Base-by-base conservation (phyloP, 192 early-diverging fungal genomes). In the Podochytrium sp. region DNA sequence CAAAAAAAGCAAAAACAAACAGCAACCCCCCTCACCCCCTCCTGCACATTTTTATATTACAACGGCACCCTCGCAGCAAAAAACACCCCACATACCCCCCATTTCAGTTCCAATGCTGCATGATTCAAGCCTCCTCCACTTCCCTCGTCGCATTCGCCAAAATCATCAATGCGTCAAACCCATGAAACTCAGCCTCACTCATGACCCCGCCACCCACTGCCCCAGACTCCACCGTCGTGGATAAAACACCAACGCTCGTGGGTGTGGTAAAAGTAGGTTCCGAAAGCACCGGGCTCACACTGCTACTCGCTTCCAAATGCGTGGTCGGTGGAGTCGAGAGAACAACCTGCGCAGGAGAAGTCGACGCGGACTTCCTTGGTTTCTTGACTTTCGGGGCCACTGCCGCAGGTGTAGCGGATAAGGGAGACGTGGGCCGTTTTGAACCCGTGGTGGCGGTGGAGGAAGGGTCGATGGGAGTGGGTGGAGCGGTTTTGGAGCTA, bases 81-180 rank as follows among this genome's bases (percentile, higher is more conserved):
- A n/a, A n/a, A n/a, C n/a, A n/a, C n/a, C n/a, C n/a, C n/a, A n/a
- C n/a, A n/a, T n/a, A n/a, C n/a, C n/a, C n/a, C n/a, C n/a, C n/a
- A n/a, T n/a, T n/a, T n/a, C n/a, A n/a, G n/a, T n/a, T n/a, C n/a
- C n/a, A n/a, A n/a, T n/a, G n/a, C n/a, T n/a, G n/a, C n/a, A n/a
- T n/a, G n/a, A n/a, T n/a, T n/a, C n/a, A 49, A 49, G 12, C 47
- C 12, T 49, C 55, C 27, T 57, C 55, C 10, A 57, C 10, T 32
- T 20, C 29, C 27, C 27, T 6, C 6, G 55, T 18, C 33, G 59
- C 59, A 40, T 61, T 61, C 29, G 59, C 59, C 59, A 61, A 61
- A 61, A 61, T 61, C 59, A 61, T 27, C 59, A 61, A 40, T 20
- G 59, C 59, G 37, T 61, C 59, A 7, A 61, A 34, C 34, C 59